A percentile compares a stretch with the other conserved stretches of the same genome.
Evolutionary conservation across 2,329 filamentous ascomycete genomes (phyloP).

Genomic region (Ascochyta pisi): DNA sequence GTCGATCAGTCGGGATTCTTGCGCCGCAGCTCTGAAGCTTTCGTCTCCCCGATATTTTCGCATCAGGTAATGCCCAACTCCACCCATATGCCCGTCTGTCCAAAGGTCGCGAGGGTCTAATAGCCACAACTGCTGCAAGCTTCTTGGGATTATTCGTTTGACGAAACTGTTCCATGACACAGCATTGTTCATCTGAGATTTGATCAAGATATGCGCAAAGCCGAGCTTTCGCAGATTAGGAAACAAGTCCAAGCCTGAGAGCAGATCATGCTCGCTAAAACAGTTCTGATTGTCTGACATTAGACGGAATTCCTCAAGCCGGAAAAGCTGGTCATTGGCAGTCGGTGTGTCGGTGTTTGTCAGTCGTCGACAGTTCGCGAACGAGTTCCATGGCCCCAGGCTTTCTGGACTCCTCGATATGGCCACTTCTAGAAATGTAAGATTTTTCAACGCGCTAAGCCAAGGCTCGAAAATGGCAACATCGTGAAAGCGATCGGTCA

Average conservation of each 20-base stretch:
- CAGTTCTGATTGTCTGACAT: conserved; percentile 10
- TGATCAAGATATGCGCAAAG: conserved; percentile 8
- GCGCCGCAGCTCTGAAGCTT: background rate
- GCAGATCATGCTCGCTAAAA: background rate
- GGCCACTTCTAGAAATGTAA: conserved; percentile 6
- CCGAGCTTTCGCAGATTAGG: conserved; percentile 5
- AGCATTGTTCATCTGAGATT: background rate
- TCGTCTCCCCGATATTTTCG: background rate
- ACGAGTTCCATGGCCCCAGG: background rate
- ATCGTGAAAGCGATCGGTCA: background rate
- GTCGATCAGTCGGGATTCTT: conserved; percentile 5
- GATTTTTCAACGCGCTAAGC: background rate
- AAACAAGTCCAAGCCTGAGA: background rate
- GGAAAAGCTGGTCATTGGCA: background rate
- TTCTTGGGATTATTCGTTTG: background rate
- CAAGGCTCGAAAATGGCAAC: conserved; percentile 1
- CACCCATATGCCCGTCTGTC: background rate
- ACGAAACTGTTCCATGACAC: conserved; percentile 1
- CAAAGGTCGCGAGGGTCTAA: conserved; percentile 5
- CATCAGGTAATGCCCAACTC: background rate
- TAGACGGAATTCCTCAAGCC: conserved; percentile 3
- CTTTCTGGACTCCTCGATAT: background rate
- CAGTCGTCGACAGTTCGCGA: background rate
- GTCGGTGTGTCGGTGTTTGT: background rate
- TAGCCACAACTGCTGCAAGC: conserved; percentile 8